phyloP scores from a whole-genome alignment of 148 eudicot genomes.

The Vaccinium vitisidaea region DNA sequence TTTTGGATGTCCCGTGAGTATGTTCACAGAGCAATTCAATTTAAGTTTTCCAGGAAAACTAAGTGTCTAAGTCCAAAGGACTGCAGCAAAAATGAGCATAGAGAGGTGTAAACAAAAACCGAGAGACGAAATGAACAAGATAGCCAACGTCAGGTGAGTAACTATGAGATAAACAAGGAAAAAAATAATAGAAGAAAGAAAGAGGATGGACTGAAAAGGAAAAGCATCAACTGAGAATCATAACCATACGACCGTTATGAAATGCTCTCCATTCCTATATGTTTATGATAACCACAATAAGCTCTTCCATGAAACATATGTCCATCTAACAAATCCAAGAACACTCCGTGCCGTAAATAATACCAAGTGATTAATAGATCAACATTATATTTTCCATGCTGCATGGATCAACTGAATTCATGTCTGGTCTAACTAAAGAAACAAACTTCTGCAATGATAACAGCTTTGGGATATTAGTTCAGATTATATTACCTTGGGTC shows the following conservation, averaged over 20 bases:
- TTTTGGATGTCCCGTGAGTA: background rate
- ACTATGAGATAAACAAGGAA: background rate
- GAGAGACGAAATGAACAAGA: background rate
- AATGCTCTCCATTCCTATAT: background rate
- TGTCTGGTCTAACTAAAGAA: background rate
- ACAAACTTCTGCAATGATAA: background rate
- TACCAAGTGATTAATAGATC: background rate
- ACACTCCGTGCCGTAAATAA: background rate
- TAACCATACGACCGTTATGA: background rate
- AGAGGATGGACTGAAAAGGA: background rate
- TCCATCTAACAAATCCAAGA: background rate
- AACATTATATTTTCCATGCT: background rate
- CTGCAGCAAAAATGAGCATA: background rate
- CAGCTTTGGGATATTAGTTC: background rate
- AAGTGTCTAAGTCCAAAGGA: background rate
- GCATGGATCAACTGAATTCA: background rate
- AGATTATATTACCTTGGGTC: constrained; percentile 64
- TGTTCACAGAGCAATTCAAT: background rate
- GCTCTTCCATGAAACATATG: background rate
- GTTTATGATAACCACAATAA: background rate
- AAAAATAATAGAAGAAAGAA: background rate
- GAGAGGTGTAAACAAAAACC: background rate
- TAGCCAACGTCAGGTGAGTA: background rate
- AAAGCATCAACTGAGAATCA: background rate
- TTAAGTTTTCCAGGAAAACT: background rate